Base-by-base conservation (phyloP, 2,329 filamentous ascomycete genomes). In the Xylogone sp. region DNA sequence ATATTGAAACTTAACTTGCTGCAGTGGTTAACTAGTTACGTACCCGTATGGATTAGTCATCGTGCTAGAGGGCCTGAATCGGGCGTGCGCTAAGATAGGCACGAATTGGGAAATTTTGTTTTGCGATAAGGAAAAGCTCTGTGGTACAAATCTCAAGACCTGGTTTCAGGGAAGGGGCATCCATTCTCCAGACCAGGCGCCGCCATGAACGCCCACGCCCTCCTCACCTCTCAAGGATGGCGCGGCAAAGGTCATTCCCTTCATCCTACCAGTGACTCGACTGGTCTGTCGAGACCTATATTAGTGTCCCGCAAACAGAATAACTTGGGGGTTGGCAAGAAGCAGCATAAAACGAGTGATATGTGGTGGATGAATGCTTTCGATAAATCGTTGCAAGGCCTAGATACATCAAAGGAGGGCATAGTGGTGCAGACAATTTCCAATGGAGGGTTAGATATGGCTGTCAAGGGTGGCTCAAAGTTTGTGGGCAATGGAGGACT, bases 341-440 rank as follows among this genome's bases (percentile, higher is more conserved):
- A 89, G 68, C 82, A 82, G 58, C 79, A 79, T 51, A 57, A 56
- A 20, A 75, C 78, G 69, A 81, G 77, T 60, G 93, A 97, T 66
- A 91, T 96, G 68, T 99, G 94, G 94, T 99, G 94, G 94, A 78
- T 96, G 70, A 87, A 90, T 53, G 94, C 94, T 10, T 97, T 96
- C 60, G 93, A 97, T 70, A 86, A 91, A 67, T 91, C 92, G 51
- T 74, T 97, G 58, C 88, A 94, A 69, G 88, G 86, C 3, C 78
- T 96, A 49, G 87, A 88, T 65, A 83, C 80, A 1, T 76, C 77
- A 21, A 75, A 76, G 58, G 70, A 80, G 58, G 77, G 82, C 49
- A 72, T 75, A 59, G 50, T 83, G 51, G 70, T 79, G 59, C 72
- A 86, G 75, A 78, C 81, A 53, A 67, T 81, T 56, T 73, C 71